Conservation (phyloP, 768 basidiomycete genomes). For the Lactarius sanguifluus region DNA sequence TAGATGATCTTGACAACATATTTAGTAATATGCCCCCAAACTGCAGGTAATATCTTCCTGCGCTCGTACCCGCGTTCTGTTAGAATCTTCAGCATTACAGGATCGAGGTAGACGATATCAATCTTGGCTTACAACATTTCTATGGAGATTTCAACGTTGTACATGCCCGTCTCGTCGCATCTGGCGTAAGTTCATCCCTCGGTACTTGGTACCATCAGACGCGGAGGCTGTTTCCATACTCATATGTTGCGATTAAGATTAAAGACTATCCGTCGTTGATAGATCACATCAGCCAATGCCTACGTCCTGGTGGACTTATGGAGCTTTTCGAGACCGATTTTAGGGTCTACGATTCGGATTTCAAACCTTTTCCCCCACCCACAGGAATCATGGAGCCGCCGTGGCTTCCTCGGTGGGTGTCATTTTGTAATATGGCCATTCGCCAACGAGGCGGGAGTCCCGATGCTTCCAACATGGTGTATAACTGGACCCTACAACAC, state of each 20-base stretch:
- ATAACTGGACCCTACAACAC: slow-evolving; percentile 55
- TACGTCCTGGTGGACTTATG: slow-evolving; percentile 70
- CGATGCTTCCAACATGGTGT: slow-evolving; percentile 58
- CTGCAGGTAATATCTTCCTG: slow-evolving; percentile 50
- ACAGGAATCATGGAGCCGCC: slow-evolving; percentile 48
- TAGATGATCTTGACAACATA: slow-evolving; percentile 26
- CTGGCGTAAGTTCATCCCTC: slow-evolving; percentile 54
- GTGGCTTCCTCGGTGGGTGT: slow-evolving; percentile 65
- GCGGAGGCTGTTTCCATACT: background rate
- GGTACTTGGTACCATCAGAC: slow-evolving; percentile 5
- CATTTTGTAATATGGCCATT: slow-evolving; percentile 52
- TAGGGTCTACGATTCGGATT: slow-evolving; percentile 52
- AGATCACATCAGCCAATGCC: slow-evolving; percentile 62
- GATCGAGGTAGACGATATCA: slow-evolving; percentile 83
- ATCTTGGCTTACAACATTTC: slow-evolving; percentile 80
- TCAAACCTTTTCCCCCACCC: slow-evolving; percentile 44
- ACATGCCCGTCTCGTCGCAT: slow-evolving; percentile 67
- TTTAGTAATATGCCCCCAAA: slow-evolving; percentile 66
- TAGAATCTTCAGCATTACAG: slow-evolving; percentile 39
- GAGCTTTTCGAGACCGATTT: slow-evolving; percentile 72
- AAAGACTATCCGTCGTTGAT: slow-evolving; percentile 63
- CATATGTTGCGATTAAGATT: slow-evolving; percentile 46
- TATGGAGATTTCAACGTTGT: slow-evolving; percentile 77
- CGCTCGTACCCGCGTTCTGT: background rate
- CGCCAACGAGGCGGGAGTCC: slow-evolving; percentile 57